Evolutionary conservation across 768 basidiomycete species (phyloP).

Genomic region (Austroboletus eburneus): DNA sequence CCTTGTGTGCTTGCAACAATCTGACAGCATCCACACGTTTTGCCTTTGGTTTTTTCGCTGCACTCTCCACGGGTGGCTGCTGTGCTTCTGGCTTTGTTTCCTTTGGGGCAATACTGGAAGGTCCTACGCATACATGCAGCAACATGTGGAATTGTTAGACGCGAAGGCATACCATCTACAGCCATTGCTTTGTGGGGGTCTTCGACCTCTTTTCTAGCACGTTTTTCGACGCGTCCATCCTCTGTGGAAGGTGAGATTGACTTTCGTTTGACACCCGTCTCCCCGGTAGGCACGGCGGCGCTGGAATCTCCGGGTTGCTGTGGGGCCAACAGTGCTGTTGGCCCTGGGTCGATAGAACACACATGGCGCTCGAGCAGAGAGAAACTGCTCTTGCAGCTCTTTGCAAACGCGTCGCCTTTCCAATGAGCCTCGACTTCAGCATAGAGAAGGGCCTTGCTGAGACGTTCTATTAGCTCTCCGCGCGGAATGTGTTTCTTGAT

Average conservation of each 20-base stretch:
- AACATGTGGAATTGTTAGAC: slow-evolving; percentile 25
- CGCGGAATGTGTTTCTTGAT: slow-evolving; percentile 72
- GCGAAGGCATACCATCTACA: slow-evolving; percentile 35
- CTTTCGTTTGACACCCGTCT: slow-evolving; percentile 46
- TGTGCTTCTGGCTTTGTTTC: slow-evolving; percentile 23
- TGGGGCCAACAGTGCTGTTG: slow-evolving; percentile 12
- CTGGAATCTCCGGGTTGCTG: slow-evolving; percentile 17
- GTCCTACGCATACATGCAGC: slow-evolving; percentile 12
- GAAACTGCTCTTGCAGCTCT: slow-evolving; percentile 66
- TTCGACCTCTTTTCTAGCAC: slow-evolving; percentile 48
- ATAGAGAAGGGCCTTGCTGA: slow-evolving; percentile 77
- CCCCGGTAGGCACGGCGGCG: slow-evolving; percentile 8
- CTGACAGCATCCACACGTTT: slow-evolving; percentile 40
- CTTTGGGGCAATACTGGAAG: slow-evolving; percentile 9
- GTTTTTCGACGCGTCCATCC: slow-evolving; percentile 59
- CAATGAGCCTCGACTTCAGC: slow-evolving; percentile 82
- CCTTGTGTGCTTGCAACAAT: slow-evolving; percentile 53
- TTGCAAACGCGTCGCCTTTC: slow-evolving; percentile 56
- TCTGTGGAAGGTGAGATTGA: slow-evolving; percentile 40
- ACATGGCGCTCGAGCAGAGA: slow-evolving; percentile 72
- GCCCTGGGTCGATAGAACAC: slow-evolving; percentile 52
- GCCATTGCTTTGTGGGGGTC: slow-evolving; percentile 35
- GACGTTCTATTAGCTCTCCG: slow-evolving; percentile 76
- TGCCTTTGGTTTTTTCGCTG: slow-evolving; percentile 32
- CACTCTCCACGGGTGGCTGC: slow-evolving; percentile 15